Percentiles rank a stretch among this genome's conserved stretches.
Conservation (phyloP, 2,329 filamentous ascomycete species). For the Fonsecaea monophora region DNA sequence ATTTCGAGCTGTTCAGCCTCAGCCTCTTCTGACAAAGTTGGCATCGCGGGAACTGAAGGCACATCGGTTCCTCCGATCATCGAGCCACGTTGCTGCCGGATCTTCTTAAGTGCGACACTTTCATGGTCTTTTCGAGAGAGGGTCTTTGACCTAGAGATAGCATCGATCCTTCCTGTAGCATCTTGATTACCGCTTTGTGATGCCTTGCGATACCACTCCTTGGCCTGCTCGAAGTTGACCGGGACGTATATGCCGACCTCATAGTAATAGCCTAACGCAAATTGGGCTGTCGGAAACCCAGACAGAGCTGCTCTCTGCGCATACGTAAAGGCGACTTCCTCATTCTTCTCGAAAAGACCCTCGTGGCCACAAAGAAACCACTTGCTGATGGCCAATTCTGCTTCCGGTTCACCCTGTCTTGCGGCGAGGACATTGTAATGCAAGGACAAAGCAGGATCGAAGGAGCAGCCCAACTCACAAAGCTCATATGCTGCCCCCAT, state of each 20-base stretch:
- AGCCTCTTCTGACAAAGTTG: constrained; percentile 46
- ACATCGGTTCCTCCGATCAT: constrained; percentile 41
- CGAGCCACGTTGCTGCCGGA: constrained; percentile 80
- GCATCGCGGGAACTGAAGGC: constrained; percentile 50
- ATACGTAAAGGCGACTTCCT: constrained; percentile 89
- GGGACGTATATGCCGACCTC: constrained; percentile 93
- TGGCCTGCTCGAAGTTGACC: constrained; percentile 81
- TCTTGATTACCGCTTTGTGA: constrained; percentile 92
- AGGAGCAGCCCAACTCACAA: constrained; percentile 90
- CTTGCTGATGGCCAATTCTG: constrained; percentile 94
- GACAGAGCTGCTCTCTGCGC: constrained; percentile 83
- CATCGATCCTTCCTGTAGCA: constrained; percentile 79
- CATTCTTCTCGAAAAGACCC: constrained; percentile 90
- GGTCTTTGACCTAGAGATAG: constrained; percentile 79
- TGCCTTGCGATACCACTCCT: constrained; percentile 88
- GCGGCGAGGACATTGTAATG: constrained; percentile 96
- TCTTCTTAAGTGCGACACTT: constrained; percentile 83
- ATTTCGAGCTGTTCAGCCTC: constrained; percentile 51
- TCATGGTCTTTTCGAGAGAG: constrained; percentile 92
- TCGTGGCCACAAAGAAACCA: constrained; percentile 98
- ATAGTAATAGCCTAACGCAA: constrained; percentile 95
- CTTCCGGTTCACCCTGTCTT: constrained; percentile 89
- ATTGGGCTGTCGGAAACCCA: constrained; percentile 88
- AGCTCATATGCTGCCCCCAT: constrained; percentile 97
- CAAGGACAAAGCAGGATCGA: constrained; percentile 87